Percentiles rank a stretch among this genome's conserved stretches.
These are phyloP conservation scores for Hemerocallis citrina DNA, from an alignment of 106 monocot species.

Conservation along the genomic window DNA sequence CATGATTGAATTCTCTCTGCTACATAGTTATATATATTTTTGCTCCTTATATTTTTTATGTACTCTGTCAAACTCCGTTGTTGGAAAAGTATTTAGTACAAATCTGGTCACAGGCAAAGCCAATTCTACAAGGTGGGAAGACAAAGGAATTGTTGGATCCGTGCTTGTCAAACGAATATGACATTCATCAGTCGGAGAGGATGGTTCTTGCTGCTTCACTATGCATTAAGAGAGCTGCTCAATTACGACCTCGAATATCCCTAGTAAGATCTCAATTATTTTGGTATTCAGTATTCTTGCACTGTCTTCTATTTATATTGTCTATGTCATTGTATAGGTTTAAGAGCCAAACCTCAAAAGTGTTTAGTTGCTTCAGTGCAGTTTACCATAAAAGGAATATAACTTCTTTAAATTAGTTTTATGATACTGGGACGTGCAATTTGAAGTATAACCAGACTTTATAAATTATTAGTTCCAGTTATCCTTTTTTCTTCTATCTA, in stretches of 20 bases:
- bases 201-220: slow-evolving; percentile 76
- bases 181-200: slow-evolving; percentile 47
- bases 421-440: too few relatives aligned
- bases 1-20: too few relatives aligned
- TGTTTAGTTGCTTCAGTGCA: not conserved
- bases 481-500: too few relatives aligned
- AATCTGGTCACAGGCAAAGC: slow-evolving; percentile 55
- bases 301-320: not conserved
- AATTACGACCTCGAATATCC: slow-evolving; percentile 56
- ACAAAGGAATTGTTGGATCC: slow-evolving; percentile 52
- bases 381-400: too few relatives aligned
- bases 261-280: slow-evolving; percentile 33
- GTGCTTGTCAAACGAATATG: slow-evolving; percentile 38
- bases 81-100: not conserved
- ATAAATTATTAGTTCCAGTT: too few relatives aligned
- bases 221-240: slow-evolving; percentile 55
- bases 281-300: not conserved
- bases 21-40: too few relatives aligned
- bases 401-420: too few relatives aligned
- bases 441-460: too few relatives aligned
- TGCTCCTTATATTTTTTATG: too few relatives aligned
- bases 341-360: not conserved
- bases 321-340: too few relatives aligned
- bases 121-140: slow-evolving; percentile 54
- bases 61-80: not conserved